Evolutionary conservation across 106 monocot species (phyloP).

Genomic region (Phalaenopsis aphrodite): DNA sequence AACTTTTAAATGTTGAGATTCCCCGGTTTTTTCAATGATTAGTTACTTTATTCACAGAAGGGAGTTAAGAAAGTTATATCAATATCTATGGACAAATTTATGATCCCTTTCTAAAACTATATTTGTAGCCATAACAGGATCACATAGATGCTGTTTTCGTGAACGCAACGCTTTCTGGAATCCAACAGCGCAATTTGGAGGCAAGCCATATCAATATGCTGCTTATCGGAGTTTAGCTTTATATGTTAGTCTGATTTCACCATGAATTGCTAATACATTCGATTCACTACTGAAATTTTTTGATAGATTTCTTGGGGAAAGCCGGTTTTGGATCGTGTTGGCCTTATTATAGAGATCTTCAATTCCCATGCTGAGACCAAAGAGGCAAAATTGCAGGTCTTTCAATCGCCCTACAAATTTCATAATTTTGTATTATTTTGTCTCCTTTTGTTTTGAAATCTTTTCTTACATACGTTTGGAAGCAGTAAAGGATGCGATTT

Average conservation of each 20-base stretch:
- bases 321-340: conserved; percentile 90
- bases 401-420: not conserved
- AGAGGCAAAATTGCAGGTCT: conserved; percentile 97
- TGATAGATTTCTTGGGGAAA: conserved; percentile 70
- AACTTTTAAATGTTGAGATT: no score
- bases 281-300: conserved; percentile 1
- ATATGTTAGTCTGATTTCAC: not conserved
- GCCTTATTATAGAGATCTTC: conserved; percentile 94
- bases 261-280: conserved; percentile 4
- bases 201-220: conserved; percentile 21
- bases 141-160: conserved; percentile 81
- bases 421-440: not conserved
- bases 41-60: not conserved
- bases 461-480: not conserved
- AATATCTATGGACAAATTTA: not conserved
- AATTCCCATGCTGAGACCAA: conserved; percentile 99
- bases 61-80: not conserved
- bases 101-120: not conserved
- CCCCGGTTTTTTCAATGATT: not conserved
- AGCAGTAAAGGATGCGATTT: not conserved
- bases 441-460: not conserved
- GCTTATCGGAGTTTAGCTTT: not conserved
- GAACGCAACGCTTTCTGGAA: conserved; percentile 85
- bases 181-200: conserved; percentile 97
- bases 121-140: conserved; percentile 32